A percentile compares a stretch with the other conserved stretches of the same genome.
These are phyloP conservation scores for Suhomyces sp. DNA, from an alignment of 805 yeast genomes.

Conservation along the genomic window DNA sequence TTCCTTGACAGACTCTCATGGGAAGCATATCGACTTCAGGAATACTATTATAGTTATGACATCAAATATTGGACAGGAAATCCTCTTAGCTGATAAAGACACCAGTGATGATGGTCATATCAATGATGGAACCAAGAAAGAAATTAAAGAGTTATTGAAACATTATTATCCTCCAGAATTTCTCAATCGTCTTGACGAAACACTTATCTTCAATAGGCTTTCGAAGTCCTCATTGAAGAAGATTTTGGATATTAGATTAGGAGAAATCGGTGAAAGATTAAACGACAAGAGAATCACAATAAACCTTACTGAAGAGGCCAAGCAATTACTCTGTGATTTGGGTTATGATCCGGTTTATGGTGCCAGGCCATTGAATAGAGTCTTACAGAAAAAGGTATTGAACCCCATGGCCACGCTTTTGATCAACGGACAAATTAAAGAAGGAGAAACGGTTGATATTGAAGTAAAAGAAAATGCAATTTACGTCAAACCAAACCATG, in stretches of 20 bases:
- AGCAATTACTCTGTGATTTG: conserved; percentile 72
- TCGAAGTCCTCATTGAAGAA: conserved; percentile 71
- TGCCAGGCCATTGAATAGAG: conserved; percentile 92
- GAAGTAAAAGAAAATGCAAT: conserved; percentile 25
- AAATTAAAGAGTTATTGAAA: conserved; percentile 69
- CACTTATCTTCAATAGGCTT: conserved; percentile 88
- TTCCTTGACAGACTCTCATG: conserved; percentile 89
- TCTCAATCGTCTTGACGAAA: conserved; percentile 89
- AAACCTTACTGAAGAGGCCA: conserved; percentile 59
- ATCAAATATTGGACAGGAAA: conserved; percentile 93
- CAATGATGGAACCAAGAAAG: conserved; percentile 48
- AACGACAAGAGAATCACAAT: conserved; percentile 71
- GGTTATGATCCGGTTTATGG: conserved; percentile 95
- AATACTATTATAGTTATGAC: conserved; percentile 97
- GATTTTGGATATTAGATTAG: conserved; percentile 82
- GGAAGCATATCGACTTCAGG: conserved; percentile 89
- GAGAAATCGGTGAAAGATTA: conserved; percentile 78
- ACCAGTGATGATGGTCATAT: conserved; percentile 64
- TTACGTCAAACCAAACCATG: conserved; percentile 33
- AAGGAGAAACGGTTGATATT: conserved; percentile 32
- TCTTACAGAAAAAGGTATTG: conserved; percentile 77
- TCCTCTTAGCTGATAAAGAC: conserved; percentile 63
- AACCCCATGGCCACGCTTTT: conserved; percentile 83
- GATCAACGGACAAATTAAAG: conserved; percentile 73
- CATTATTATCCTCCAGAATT: conserved; percentile 89